Evolutionary conservation across 2,329 filamentous ascomycete species (phyloP).

Genomic region (Stachybotrys chlorohalonatus): DNA sequence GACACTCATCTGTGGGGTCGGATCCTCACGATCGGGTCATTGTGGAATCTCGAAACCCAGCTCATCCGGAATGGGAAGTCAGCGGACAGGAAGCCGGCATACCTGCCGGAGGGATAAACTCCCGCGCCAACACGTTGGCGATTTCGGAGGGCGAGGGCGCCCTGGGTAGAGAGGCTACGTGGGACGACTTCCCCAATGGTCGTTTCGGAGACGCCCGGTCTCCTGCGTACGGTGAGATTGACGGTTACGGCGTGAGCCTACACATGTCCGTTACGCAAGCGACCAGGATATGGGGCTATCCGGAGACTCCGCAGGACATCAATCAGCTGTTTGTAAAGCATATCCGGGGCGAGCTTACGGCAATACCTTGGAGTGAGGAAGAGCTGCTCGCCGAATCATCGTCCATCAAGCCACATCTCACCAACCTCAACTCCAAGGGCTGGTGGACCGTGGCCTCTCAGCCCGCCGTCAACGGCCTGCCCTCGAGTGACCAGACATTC

Average conservation of each 20-base stretch:
- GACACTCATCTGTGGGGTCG: constrained; percentile 72
- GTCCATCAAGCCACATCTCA: constrained; percentile 67
- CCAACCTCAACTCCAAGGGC: constrained; percentile 67
- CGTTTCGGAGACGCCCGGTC: constrained; percentile 90
- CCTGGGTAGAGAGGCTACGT: constrained; percentile 87
- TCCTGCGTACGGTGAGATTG: constrained; percentile 90
- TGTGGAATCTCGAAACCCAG: constrained; percentile 54
- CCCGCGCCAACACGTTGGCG: constrained; percentile 74
- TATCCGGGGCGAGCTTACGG: constrained; percentile 67
- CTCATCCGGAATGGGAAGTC: constrained; percentile 58
- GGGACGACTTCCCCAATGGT: constrained; percentile 97
- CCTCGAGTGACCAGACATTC: constrained; percentile 67
- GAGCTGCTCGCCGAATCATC: constrained; percentile 75
- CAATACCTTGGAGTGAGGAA: constrained; percentile 92
- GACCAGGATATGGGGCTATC: constrained; percentile 75
- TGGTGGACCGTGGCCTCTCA: constrained; percentile 98
- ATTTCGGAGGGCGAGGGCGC: constrained; percentile 91
- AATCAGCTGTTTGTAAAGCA: constrained; percentile 73
- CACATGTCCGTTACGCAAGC: constrained; percentile 85
- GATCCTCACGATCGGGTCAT: constrained; percentile 85
- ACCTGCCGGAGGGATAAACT: constrained; percentile 65
- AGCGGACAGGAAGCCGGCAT: constrained; percentile 69
- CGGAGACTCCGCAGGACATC: constrained; percentile 61
- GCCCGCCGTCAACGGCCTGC: constrained; percentile 80
- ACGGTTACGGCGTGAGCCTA: constrained; percentile 94